Evolutionary conservation across 208 protist species (phyloP), one percentile per base, ranked within the genome.

Genomic region (Acanthamoeba pearcei): DNA sequence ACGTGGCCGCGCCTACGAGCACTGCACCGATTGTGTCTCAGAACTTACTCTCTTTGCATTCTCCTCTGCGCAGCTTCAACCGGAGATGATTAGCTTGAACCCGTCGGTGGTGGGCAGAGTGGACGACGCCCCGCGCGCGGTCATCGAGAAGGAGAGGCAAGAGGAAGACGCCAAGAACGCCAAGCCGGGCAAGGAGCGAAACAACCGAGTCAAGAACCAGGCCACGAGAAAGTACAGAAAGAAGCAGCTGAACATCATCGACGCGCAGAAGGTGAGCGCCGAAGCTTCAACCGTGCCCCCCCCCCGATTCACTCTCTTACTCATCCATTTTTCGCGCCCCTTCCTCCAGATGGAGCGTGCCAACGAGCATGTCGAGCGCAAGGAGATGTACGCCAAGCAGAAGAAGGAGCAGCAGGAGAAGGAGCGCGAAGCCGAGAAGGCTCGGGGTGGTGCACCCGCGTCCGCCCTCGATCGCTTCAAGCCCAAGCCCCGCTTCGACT

Each of bases 31-130:
- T 91, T 38, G 22, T 24, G n/a, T 29, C 35, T 70, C 62, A 24
- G 38, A 32, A 22, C 27, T 29, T 10, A 49, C 17, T 32, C 82
- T 80, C 3, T 85, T 46, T 29, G n/a, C 38, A 42, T 24, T 85
- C 82, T 94, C 3, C 80, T 68, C 24, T 12, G 13, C 10, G 80
- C 68, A 97, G 95, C 96, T 98, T 38, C 96, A 95, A 17, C 72
- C 95, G 2, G 96, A 98, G 64, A 98, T 98, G 95, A 98, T 98
- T 60, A 76, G 72, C 27, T 38, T 98, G 6, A 95, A 98, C 72
- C 95, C 96, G 49, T 64, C 93, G 29, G 17, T 86, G n/a, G 66
- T 98, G 29, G 97, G 96, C 57, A 96, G 62, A 35, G 95, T 96
- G 32, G 91, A 95, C 46, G 53, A 27, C 19, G 46, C 85, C 24